Percentiles rank a stretch among this genome's conserved stretches.
These are phyloP conservation scores for Fraxinus americana DNA, from an alignment of 257 asterid genomes.

Conservation along the genomic window DNA sequence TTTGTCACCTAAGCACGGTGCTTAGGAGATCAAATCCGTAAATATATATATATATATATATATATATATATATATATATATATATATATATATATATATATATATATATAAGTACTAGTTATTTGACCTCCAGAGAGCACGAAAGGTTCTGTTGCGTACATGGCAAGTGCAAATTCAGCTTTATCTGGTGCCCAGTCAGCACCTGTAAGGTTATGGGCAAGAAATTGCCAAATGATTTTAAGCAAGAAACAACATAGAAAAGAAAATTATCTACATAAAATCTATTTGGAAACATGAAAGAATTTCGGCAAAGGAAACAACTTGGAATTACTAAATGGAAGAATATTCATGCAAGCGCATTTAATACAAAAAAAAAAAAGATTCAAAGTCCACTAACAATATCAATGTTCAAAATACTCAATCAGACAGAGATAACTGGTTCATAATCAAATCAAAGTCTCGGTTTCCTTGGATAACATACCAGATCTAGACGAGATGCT, in stretches of 20 bases:
- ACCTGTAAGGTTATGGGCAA: constrained; percentile 48
- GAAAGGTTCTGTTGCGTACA: constrained; percentile 80
- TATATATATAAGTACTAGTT: not conserved
- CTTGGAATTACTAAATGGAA: no score
- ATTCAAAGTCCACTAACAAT: no score
- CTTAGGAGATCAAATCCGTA: no score
- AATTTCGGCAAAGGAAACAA: no score
- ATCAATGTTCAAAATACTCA: not conserved
- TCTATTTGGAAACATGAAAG: no score
- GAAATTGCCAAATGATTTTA: constrained; percentile 16
- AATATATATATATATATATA: no score
- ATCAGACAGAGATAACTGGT: not conserved
- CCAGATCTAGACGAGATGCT: constrained; percentile 88
- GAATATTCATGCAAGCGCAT: no score
- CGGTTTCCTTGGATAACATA: constrained; percentile 32
- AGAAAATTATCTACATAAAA: not conserved
- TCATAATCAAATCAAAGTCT: not conserved
- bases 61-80: no score
- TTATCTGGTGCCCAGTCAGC: constrained; percentile 82
- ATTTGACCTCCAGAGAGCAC: constrained; percentile 90
- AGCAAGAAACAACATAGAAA: not conserved
- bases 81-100: no score
- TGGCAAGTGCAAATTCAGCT: constrained; percentile 89
- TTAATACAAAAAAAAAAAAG: no score
- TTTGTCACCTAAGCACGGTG: no score